Conservation (phyloP, 1,284 basidiomycete species). For the Tremellales sp. region DNA sequence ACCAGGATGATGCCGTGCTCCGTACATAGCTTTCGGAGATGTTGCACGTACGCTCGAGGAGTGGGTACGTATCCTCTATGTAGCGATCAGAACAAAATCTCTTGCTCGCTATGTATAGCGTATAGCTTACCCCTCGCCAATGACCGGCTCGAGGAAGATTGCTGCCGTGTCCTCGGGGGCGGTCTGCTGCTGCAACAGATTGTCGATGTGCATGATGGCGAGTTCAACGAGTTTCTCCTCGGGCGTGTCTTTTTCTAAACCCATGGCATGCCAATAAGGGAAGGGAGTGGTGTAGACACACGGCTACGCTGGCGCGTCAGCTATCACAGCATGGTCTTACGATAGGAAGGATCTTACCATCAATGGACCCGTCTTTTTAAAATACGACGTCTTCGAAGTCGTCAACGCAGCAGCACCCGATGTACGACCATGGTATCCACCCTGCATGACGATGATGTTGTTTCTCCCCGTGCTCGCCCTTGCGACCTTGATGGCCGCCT, state of each 20-base stretch:
- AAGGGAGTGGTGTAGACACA: constrained; percentile 76
- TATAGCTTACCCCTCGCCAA: constrained; percentile 75
- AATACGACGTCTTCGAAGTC: constrained; percentile 82
- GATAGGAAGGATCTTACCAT: constrained; percentile 62
- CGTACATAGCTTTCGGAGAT: constrained; percentile 76
- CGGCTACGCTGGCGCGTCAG: constrained; percentile 54
- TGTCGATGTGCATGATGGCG: constrained; percentile 72
- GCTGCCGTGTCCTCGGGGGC: constrained; percentile 82
- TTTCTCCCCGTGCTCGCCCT: constrained; percentile 70
- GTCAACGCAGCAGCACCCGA: constrained; percentile 85
- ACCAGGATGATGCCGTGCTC: constrained; percentile 66
- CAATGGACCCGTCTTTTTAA: constrained; percentile 68
- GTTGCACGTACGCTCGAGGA: constrained; percentile 69
- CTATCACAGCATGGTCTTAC: neutral
- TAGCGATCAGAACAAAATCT: no score
- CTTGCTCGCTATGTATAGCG: neutral
- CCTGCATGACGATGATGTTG: constrained; percentile 88
- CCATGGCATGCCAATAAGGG: constrained; percentile 89
- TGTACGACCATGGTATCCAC: constrained; percentile 81
- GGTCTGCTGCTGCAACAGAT: constrained; percentile 80
- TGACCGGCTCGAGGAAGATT: constrained; percentile 82
- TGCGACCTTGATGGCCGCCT: constrained; percentile 54
- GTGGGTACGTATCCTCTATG: constrained; percentile 77
- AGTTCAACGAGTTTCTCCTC: constrained; percentile 61
- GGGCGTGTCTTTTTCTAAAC: constrained; percentile 60